phyloP scores from a whole-genome alignment of 176 grass and related monocot species.

The Ananas comosus region DNA sequence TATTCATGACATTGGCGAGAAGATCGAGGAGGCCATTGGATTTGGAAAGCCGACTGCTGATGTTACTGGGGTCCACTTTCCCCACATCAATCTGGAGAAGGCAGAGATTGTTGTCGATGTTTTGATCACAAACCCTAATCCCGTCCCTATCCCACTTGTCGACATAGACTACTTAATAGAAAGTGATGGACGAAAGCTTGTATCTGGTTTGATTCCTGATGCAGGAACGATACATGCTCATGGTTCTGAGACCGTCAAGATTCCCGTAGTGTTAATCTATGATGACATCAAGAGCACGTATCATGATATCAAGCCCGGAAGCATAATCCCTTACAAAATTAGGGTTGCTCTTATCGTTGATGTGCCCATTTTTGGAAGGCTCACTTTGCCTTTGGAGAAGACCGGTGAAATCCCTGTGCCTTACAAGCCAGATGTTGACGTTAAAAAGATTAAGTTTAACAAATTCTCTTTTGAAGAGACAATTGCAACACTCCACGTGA shows the following conservation, averaged over 20 bases:
- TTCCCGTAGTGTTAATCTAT: constrained; percentile 42
- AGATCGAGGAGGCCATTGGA: constrained; percentile 51
- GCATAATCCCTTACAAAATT: constrained; percentile 89
- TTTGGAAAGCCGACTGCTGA: constrained; percentile 51
- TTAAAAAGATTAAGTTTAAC: constrained; percentile 88
- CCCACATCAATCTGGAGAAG: constrained; percentile 51
- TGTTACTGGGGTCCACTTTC: constrained; percentile 40
- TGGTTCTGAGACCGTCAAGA: constrained; percentile 51
- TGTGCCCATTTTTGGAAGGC: constrained; percentile 77
- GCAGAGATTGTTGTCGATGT: constrained; percentile 44
- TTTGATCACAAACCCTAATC: constrained; percentile 46
- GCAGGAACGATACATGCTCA: constrained; percentile 62
- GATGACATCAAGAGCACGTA: constrained; percentile 62
- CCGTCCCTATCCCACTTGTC: constrained; percentile 56
- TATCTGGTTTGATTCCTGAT: constrained; percentile 63
- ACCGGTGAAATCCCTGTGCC: constrained; percentile 74
- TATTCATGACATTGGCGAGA: constrained; percentile 61
- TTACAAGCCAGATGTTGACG: constrained; percentile 92
- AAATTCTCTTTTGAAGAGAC: constrained; percentile 93
- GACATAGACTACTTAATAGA: constrained; percentile 58
- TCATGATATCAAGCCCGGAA: constrained; percentile 66
- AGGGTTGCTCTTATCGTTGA: constrained; percentile 70
- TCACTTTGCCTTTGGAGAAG: constrained; percentile 86
- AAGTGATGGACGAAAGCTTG: constrained; percentile 49
- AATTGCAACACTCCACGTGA: constrained; percentile 72